Conservation (phyloP, 768 basidiomycete genomes). For the Naganishia antarctica region DNA sequence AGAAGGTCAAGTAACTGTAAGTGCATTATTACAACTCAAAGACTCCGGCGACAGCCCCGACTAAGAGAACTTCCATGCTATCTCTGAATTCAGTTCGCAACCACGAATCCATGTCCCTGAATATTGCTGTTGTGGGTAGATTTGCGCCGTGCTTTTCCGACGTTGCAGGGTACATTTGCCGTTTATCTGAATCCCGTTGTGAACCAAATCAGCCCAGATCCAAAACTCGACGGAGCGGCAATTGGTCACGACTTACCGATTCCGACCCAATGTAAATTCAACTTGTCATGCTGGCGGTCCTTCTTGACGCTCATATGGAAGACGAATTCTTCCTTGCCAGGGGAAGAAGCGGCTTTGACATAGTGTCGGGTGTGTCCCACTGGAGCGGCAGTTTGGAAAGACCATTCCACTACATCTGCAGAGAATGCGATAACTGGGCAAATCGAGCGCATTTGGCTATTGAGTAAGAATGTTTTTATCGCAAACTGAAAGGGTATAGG, state of each 20-base stretch:
- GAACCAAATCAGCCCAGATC: neutral
- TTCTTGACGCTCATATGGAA: slow-evolving; percentile 59
- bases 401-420: slow-evolving; percentile 81
- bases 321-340: slow-evolving; percentile 66
- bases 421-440: slow-evolving; percentile 73
- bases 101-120: slow-evolving; percentile 71
- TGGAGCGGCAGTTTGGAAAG: slow-evolving; percentile 71
- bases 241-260: slow-evolving; percentile 69
- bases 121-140: slow-evolving; percentile 64
- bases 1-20: too few relatives aligned
- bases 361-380: slow-evolving; percentile 72
- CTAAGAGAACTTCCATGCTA: slow-evolving; percentile 43
- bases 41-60: slow-evolving; percentile 40
- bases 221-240: neutral
- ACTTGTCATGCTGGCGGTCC: slow-evolving; percentile 33
- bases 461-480: too few relatives aligned
- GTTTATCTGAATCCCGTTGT: slow-evolving; percentile 49
- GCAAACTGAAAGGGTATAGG: too few relatives aligned
- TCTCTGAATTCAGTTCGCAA: slow-evolving; percentile 55
- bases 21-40: neutral
- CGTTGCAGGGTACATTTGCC: slow-evolving; percentile 50
- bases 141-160: slow-evolving; percentile 34
- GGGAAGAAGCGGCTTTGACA: slow-evolving; percentile 86
- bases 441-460: too few relatives aligned
- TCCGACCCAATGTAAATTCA: slow-evolving; percentile 71